A percentile compares a stretch with the other conserved stretches of the same genome.
phyloP scores from a whole-genome alignment of 75 land plant genomes.

The Ceratopteris richardii region DNA sequence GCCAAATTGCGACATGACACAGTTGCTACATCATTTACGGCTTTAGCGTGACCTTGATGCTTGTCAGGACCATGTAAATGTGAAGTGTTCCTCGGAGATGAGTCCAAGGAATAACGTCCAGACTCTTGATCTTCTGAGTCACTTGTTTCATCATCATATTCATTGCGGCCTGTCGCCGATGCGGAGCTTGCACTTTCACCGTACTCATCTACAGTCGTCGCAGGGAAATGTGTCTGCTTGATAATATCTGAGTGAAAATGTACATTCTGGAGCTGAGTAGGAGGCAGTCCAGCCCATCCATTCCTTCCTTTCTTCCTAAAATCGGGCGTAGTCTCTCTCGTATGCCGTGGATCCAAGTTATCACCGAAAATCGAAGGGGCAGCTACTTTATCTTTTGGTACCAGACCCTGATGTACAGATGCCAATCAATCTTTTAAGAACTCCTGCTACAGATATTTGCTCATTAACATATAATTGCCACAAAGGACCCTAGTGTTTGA shows the following conservation, averaged over 20 bases:
- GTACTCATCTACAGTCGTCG: slow-evolving; percentile 15
- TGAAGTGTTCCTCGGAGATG: slow-evolving; percentile 42
- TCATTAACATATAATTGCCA: no score
- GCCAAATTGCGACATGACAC: background rate
- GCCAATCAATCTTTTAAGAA: background rate
- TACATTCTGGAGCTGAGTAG: slow-evolving; percentile 47
- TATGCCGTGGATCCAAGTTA: slow-evolving; percentile 1
- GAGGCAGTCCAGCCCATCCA: slow-evolving; percentile 37
- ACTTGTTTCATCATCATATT: slow-evolving; percentile 26
- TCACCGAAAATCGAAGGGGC: background rate
- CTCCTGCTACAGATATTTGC: background rate
- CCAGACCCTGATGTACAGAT: slow-evolving; percentile 7
- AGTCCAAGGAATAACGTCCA: slow-evolving; percentile 63
- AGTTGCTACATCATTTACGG: background rate
- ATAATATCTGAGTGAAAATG: slow-evolving; percentile 33
- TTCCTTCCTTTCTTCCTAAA: slow-evolving; percentile 11
- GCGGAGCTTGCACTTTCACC: slow-evolving; percentile 8
- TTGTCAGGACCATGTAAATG: background rate
- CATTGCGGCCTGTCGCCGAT: slow-evolving; percentile 24
- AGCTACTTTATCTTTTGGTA: slow-evolving; percentile 2
- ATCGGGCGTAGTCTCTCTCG: slow-evolving; percentile 4
- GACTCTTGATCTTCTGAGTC: slow-evolving; percentile 55
- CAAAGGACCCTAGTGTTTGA: no score
- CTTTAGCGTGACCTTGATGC: background rate
- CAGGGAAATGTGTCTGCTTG: slow-evolving; percentile 14